Percentiles rank a stretch among this genome's conserved stretches.
These are phyloP conservation scores for Phialophora expanda DNA, from an alignment of 2,329 filamentous ascomycete genomes.

Conservation along the genomic window DNA sequence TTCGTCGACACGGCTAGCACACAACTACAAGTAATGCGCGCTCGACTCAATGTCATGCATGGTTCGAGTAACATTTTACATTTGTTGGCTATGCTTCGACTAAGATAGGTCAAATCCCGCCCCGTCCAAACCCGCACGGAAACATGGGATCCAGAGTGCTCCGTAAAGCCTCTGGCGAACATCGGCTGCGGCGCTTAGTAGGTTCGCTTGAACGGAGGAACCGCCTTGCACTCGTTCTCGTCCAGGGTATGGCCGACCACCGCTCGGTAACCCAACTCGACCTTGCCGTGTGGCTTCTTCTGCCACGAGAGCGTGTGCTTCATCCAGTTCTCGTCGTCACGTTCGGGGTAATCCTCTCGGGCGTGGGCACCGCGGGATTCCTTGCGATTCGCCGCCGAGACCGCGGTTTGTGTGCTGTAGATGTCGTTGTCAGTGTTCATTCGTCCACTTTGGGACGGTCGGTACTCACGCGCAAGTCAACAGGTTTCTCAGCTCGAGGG, in stretches of 20 bases:
- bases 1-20: background rate
- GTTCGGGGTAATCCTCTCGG: constrained; percentile 92
- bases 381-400: constrained; percentile 88
- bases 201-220: constrained; percentile 87
- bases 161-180: constrained; percentile 1
- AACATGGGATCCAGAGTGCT: background rate
- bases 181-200: constrained; percentile 47
- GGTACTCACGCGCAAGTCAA: constrained; percentile 88
- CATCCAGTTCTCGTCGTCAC: constrained; percentile 98
- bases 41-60: background rate
- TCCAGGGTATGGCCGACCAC: constrained; percentile 86
- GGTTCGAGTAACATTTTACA: constrained; percentile 13
- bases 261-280: constrained; percentile 82
- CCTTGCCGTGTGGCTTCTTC: constrained; percentile 85
- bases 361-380: constrained; percentile 97
- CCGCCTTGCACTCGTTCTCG: constrained; percentile 92
- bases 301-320: constrained; percentile 98
- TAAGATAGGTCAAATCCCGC: background rate
- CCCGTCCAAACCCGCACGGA: background rate
- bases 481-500: constrained; percentile 91
- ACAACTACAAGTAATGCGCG: background rate
- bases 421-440: background rate
- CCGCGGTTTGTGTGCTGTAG: constrained; percentile 73
- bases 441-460: background rate
- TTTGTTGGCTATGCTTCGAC: constrained; percentile 11